Evolutionary conservation across 352 stramenopile genomes (phyloP).

Genomic region (Pythium diclinum): DNA sequence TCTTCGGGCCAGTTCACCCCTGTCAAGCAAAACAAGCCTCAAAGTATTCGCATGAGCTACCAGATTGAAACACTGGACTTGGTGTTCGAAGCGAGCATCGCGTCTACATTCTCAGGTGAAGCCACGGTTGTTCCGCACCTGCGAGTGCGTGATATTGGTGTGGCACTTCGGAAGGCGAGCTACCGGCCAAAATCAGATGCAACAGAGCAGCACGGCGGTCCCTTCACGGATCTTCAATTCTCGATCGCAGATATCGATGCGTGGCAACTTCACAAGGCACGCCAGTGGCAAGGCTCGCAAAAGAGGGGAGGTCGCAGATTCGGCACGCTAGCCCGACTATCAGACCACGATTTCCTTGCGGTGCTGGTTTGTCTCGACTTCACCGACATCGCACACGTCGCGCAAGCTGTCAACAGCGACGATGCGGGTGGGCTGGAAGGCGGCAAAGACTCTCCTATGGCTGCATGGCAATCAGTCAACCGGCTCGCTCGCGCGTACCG

Average conservation of each 20-base stretch:
- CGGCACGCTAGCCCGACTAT: slow-evolving; percentile 14
- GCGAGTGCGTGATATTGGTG: not conserved
- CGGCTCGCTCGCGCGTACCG: slow-evolving; percentile 17
- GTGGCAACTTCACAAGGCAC: slow-evolving; percentile 8
- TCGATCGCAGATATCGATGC: slow-evolving; percentile 14
- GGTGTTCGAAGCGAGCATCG: not conserved
- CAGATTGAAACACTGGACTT: slow-evolving; percentile 7
- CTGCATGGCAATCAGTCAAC: slow-evolving; percentile 25
- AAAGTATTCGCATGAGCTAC: slow-evolving; percentile 4
- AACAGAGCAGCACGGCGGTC: not conserved
- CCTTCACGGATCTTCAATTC: slow-evolving; percentile 19
- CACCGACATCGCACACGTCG: slow-evolving; percentile 6
- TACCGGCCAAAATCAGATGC: slow-evolving; percentile 21
- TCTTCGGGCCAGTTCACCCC: not conserved
- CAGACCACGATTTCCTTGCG: slow-evolving; percentile 20
- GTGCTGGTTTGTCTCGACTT: slow-evolving; percentile 24
- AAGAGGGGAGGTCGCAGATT: slow-evolving; percentile 3
- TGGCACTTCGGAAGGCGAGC: slow-evolving; percentile 8
- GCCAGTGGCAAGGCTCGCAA: not conserved
- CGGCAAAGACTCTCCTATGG: slow-evolving; percentile 13
- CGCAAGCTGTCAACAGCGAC: slow-evolving; percentile 8
- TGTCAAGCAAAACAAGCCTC: not conserved
- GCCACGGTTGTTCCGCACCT: slow-evolving; percentile 4
- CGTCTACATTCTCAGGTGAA: not conserved
- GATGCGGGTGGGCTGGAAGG: not conserved